A percentile compares a stretch with the other conserved stretches of the same genome.
Evolutionary conservation across 768 basidiomycete genomes (phyloP).

Genomic region (Termitomyces sp.): DNA sequence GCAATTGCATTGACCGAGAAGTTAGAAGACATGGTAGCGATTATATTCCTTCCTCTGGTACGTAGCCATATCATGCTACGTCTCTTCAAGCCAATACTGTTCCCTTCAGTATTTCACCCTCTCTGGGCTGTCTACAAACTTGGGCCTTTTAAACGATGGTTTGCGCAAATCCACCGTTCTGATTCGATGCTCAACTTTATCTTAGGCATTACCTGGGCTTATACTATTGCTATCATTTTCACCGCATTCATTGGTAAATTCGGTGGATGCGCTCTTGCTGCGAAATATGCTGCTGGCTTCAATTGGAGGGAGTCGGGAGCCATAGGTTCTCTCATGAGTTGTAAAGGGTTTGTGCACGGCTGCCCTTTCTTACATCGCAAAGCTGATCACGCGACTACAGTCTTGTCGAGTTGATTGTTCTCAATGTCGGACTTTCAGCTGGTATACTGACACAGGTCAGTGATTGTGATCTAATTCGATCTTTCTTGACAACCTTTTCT

Average conservation of each 20-base stretch:
- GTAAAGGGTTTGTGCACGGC: conserved; percentile 66
- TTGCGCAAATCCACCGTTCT: conserved; percentile 6
- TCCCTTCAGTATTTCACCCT: conserved; percentile 77
- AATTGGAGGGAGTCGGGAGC: conserved; percentile 75
- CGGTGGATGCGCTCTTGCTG: conserved; percentile 72
- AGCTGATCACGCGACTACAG: conserved; percentile 26
- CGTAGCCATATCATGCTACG: conserved; percentile 3
- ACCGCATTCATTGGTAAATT: conserved; percentile 90
- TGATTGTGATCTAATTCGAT: background rate
- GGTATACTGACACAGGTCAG: conserved; percentile 62
- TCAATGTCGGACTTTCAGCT: conserved; percentile 87
- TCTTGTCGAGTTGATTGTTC: conserved; percentile 89
- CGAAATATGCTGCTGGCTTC: conserved; percentile 64
- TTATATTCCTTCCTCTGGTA: conserved; percentile 86
- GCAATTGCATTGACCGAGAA: conserved; percentile 88
- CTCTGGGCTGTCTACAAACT: conserved; percentile 85
- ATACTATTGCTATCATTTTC: conserved; percentile 70
- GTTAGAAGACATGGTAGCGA: conserved; percentile 91
- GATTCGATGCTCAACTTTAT: background rate
- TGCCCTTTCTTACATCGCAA: background rate
- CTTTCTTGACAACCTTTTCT: conserved; percentile 2
- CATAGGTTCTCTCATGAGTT: conserved; percentile 91
- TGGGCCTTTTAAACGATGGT: conserved; percentile 80
- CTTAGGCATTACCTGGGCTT: conserved; percentile 81
- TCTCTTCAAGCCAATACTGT: background rate